phyloP scores from a whole-genome alignment of 2,329 filamentous ascomycete species.

The Ophiostoma sp. region DNA sequence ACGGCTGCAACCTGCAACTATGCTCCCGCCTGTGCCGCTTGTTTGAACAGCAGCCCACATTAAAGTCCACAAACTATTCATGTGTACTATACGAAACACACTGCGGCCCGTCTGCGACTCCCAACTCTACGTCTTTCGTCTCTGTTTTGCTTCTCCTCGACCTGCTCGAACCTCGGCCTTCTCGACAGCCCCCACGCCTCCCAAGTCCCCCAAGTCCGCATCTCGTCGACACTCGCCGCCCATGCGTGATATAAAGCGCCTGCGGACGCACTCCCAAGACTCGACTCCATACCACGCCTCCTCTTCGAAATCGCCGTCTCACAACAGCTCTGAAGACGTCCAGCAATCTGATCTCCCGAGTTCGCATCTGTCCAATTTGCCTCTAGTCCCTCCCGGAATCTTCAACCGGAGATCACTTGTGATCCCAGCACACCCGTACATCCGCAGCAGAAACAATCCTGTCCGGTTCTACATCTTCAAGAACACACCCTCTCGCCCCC shows the following conservation, averaged over 20 bases:
- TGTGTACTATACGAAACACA: neutral
- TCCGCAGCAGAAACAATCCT: neutral
- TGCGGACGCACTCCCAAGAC: neutral
- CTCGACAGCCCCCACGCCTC: neutral
- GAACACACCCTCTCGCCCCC: neutral
- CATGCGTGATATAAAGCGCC: neutral
- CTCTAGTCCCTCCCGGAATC: neutral
- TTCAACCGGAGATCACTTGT: neutral
- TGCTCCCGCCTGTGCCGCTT: neutral
- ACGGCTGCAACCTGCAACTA: neutral
- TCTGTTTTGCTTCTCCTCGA: neutral
- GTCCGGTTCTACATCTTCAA: neutral
- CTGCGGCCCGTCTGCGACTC: neutral
- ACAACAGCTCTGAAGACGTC: neutral
- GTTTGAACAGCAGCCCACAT: neutral
- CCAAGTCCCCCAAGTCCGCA: neutral
- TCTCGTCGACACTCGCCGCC: neutral
- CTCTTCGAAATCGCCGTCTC: neutral
- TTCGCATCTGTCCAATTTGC: neutral
- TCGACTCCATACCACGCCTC: neutral
- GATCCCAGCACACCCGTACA: neutral
- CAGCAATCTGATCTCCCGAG: no score
- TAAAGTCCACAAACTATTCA: slow-evolving; percentile 9
- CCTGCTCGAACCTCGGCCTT: neutral
- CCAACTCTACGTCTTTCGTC: neutral